A percentile compares a stretch with the other conserved stretches of the same genome.
These are phyloP conservation scores for Epithemia pelagica DNA, from an alignment of 108 stramenopile species.

Conservation along the genomic window DNA sequence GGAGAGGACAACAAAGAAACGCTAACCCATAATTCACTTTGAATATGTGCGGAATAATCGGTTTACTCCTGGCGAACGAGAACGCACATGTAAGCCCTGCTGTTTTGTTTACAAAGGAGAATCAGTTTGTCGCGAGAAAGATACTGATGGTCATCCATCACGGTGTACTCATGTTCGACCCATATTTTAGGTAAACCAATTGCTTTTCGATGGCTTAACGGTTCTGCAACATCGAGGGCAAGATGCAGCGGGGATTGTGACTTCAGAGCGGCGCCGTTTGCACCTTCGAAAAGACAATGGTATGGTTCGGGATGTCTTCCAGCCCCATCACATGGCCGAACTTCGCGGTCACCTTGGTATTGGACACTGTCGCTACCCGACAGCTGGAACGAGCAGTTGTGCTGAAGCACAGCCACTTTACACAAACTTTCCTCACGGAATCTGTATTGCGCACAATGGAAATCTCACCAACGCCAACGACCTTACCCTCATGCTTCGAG, in stretches of 20 bases:
- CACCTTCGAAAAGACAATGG: constrained; percentile 96
- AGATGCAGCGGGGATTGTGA: constrained; percentile 98
- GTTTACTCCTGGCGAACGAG: constrained; percentile 77
- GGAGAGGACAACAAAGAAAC: too few species aligned
- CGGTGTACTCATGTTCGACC: background rate
- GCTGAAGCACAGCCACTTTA: constrained; percentile 96
- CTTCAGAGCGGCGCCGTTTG: constrained; percentile 72
- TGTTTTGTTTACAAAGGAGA: background rate
- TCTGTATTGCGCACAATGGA: constrained; percentile 98
- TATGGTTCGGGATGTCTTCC: constrained; percentile 95
- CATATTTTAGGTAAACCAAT: constrained; percentile 78
- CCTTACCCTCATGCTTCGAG: constrained; percentile 45
- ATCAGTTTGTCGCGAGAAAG: background rate
- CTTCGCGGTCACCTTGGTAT: constrained; percentile 89
- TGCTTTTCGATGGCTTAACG: constrained; percentile 95
- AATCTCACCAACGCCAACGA: constrained; percentile 91
- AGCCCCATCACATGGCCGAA: constrained; percentile 88
- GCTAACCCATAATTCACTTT: too few species aligned
- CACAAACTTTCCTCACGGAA: constrained; percentile 96
- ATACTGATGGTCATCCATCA: background rate
- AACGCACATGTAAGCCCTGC: constrained; percentile 43
- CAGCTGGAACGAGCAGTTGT: constrained; percentile 82
- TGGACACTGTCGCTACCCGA: constrained; percentile 97
- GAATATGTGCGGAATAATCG: constrained; percentile 90
- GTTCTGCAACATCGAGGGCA: constrained; percentile 99